Percentiles rank a stretch among this genome's conserved stretches.
Conservation (phyloP, 2,329 filamentous ascomycete species). For the Aureobasidium uvarum region DNA sequence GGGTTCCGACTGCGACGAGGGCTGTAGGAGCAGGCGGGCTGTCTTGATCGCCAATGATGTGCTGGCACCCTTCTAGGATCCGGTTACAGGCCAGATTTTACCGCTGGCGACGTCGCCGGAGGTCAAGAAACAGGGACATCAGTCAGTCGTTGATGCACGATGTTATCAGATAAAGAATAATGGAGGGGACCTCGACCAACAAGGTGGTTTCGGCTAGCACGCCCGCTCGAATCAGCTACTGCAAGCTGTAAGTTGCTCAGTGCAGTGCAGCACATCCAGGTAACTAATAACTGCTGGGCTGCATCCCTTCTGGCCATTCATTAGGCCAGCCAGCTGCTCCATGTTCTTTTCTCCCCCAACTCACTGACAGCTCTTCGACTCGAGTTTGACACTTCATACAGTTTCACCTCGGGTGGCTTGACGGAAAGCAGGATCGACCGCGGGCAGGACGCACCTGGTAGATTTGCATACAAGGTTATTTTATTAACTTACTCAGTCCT, state of each 20-base stretch:
- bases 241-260: neutral
- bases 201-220: conserved; percentile 14
- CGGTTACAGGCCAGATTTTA: neutral
- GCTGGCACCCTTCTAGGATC: neutral
- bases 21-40: neutral
- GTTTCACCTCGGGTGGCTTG: conserved; percentile 19
- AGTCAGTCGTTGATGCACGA: conserved; percentile 14
- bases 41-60: conserved; percentile 23
- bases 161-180: conserved; percentile 4
- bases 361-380: conserved; percentile 3
- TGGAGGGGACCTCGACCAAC: neutral
- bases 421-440: conserved; percentile 24
- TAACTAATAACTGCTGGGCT: neutral
- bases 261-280: no score
- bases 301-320: neutral
- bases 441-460: no score
- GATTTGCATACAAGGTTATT: neutral
- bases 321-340: conserved; percentile 5
- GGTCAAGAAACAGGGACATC: conserved; percentile 7
- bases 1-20: neutral
- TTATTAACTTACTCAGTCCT: conserved; percentile 11
- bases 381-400: conserved; percentile 14
- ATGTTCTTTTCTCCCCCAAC: neutral
- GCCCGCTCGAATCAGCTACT: neutral
- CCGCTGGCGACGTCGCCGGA: neutral